Evolutionary conservation across 1,284 basidiomycete genomes (phyloP).

Genomic region (Heterobasidion parviporum): DNA sequence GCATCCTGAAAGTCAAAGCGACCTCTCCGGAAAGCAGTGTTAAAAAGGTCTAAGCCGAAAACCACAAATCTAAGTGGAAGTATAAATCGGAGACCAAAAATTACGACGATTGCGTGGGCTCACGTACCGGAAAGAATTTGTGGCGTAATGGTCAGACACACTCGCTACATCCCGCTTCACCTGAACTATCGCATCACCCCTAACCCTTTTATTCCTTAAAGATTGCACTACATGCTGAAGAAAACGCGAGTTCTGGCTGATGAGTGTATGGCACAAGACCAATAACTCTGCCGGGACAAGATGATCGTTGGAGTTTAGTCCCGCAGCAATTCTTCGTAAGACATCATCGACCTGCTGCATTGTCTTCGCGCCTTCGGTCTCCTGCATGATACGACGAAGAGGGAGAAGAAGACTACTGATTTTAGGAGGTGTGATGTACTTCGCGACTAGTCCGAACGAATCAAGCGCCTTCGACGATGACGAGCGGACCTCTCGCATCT

Average conservation of each 20-base stretch:
- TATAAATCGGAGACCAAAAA: constrained; percentile 2
- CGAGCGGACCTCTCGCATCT: constrained; percentile 82
- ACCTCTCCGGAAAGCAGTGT: constrained; percentile 79
- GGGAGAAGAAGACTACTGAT: constrained; percentile 78
- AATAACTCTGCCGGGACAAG: constrained; percentile 70
- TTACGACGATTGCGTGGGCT: not conserved
- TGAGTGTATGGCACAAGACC: constrained; percentile 81
- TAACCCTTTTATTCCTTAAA: constrained; percentile 24
- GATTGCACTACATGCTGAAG: constrained; percentile 47
- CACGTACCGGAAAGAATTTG: constrained; percentile 75
- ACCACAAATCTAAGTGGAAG: constrained; percentile 69
- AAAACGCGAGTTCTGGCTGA: constrained; percentile 87
- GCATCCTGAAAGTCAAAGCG: constrained; percentile 81
- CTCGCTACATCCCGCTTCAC: constrained; percentile 57
- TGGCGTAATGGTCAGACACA: constrained; percentile 66
- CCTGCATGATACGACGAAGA: constrained; percentile 79
- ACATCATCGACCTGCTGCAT: constrained; percentile 88
- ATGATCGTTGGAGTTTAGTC: constrained; percentile 78
- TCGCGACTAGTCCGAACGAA: constrained; percentile 77
- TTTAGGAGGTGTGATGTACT: constrained; percentile 65
- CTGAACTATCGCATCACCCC: constrained; percentile 68
- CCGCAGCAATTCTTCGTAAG: constrained; percentile 74
- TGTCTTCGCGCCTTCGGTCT: constrained; percentile 77
- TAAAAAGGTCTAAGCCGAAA: constrained; percentile 90
- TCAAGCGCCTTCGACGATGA: constrained; percentile 79